phyloP scores from a whole-genome alignment of 345 rosid species.

The Raphanus sativus region DNA sequence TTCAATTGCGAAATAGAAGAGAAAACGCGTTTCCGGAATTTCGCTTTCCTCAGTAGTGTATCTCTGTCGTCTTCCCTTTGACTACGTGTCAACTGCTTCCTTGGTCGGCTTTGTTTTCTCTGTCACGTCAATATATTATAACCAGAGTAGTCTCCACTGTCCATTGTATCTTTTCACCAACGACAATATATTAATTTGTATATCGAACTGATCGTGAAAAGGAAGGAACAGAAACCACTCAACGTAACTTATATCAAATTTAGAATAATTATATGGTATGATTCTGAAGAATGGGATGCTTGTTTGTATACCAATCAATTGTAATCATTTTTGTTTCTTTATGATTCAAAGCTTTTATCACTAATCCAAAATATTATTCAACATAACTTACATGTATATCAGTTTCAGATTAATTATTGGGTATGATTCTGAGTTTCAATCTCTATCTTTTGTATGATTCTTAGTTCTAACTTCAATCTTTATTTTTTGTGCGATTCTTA shows the following conservation, averaged over 20 bases:
- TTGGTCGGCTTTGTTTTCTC: not conserved
- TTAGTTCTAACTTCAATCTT: not conserved
- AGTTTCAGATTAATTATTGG: not conserved
- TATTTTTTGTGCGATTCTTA: not conserved
- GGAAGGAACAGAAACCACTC: conserved; percentile 1
- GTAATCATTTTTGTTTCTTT: not conserved
- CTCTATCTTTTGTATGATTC: not conserved
- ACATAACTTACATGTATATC: not conserved
- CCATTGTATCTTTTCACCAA: not conserved
- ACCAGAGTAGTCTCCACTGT: not conserved
- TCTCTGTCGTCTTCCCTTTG: conserved; percentile 32
- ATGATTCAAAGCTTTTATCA: not conserved
- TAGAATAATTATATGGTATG: conserved; percentile 1
- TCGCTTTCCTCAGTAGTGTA: conserved; percentile 21
- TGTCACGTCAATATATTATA: conserved; percentile 1
- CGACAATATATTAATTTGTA: conserved; percentile 4
- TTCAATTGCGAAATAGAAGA: conserved; percentile 12
- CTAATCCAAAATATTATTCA: not conserved
- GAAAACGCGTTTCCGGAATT: conserved; percentile 30
- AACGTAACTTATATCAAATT: not conserved
- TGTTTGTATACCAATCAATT: not conserved
- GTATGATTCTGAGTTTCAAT: not conserved
- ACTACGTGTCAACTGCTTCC: conserved; percentile 31
- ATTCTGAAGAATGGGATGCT: not conserved
- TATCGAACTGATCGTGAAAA: conserved; percentile 5